Evolutionary conservation across 2,329 filamentous ascomycete genomes (phyloP).

Genomic region (Cercospora sesami): DNA sequence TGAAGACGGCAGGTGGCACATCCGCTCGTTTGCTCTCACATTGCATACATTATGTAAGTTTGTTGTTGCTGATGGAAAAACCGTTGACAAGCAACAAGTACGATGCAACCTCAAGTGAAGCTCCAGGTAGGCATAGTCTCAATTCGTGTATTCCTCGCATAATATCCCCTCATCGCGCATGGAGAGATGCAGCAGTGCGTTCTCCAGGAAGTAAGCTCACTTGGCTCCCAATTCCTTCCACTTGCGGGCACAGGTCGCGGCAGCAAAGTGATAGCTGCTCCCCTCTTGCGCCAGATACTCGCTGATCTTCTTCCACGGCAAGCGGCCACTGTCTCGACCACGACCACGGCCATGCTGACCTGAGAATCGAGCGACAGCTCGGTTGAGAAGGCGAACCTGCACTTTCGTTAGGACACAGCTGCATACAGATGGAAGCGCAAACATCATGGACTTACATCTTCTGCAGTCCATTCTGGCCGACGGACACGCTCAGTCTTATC

Average conservation of each 20-base stretch:
- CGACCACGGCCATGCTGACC: slow-evolving; percentile 5
- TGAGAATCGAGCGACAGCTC: slow-evolving; percentile 26
- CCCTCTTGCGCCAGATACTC: slow-evolving; percentile 55
- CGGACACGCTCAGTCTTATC: slow-evolving; percentile 61
- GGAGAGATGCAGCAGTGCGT: neutral
- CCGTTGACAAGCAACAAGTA: neutral
- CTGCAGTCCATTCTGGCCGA: slow-evolving; percentile 62
- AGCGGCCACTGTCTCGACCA: slow-evolving; percentile 21
- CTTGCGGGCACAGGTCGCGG: slow-evolving; percentile 63
- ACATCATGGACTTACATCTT: slow-evolving; percentile 59
- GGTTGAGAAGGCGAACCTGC: slow-evolving; percentile 35
- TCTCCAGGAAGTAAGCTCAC: neutral
- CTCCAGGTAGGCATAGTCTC: neutral
- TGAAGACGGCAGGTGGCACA: neutral
- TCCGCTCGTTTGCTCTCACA: neutral
- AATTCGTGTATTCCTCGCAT: neutral
- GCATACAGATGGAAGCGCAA: neutral
- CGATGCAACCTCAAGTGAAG: neutral
- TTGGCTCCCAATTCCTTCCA: slow-evolving; percentile 50
- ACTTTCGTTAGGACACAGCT: neutral
- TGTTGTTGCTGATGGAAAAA: neutral
- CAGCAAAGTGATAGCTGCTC: slow-evolving; percentile 60
- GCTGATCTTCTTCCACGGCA: slow-evolving; percentile 61
- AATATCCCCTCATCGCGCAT: neutral
- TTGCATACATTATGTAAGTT: neutral